Percentiles rank a stretch among this genome's conserved stretches.
Conservation (phyloP, 257 asterid species). For the Fraxinus pennsylvanica region DNA sequence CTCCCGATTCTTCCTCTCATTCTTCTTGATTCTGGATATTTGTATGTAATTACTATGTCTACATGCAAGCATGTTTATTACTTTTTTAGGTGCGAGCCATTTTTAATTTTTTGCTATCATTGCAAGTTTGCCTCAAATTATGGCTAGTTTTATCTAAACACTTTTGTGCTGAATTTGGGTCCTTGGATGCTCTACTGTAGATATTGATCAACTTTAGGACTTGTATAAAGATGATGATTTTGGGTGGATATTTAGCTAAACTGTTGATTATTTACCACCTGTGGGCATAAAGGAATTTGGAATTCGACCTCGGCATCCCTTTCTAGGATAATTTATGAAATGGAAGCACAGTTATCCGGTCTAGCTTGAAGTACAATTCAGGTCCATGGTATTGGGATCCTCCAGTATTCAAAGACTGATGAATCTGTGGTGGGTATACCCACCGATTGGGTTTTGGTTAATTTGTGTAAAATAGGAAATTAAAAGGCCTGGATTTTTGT, state of each 20-base stretch:
- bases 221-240: neutral
- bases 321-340: neutral
- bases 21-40: neutral
- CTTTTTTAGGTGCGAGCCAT: conserved; percentile 11
- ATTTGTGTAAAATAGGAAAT: neutral
- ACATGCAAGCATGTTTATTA: neutral
- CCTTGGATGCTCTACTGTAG: neutral
- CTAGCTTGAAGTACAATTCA: neutral
- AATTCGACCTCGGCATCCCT: neutral
- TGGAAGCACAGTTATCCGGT: neutral
- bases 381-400: neutral
- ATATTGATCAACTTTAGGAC: neutral
- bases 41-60: conserved; percentile 3
- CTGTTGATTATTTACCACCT: neutral
- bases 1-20: neutral
- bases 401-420: neutral
- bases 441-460: neutral
- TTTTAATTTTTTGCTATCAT: neutral
- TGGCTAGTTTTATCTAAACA: neutral
- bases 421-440: neutral
- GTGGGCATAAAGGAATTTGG: neutral
- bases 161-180: neutral
- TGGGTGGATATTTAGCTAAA: neutral
- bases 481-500: neutral
- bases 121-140: neutral